phyloP scores from a whole-genome alignment of 2,329 filamentous ascomycete species.

The Elsinoe batatas region DNA sequence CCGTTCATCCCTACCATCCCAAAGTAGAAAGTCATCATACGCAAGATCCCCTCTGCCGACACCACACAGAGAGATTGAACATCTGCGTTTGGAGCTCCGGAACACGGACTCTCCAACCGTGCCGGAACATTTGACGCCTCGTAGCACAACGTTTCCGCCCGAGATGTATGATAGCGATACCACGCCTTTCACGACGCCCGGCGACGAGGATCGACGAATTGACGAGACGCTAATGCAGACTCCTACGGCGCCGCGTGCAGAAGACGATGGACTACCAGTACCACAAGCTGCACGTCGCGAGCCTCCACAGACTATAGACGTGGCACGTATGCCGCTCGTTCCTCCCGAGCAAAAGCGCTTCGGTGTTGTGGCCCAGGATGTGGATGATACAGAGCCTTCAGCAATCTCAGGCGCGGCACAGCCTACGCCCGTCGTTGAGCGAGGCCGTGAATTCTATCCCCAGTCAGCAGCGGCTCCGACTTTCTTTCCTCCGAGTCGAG shows the following conservation, averaged over 20 bases:
- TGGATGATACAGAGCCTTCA: background rate
- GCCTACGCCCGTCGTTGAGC: background rate
- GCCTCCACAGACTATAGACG: background rate
- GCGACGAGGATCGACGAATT: background rate
- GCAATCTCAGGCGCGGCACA: background rate
- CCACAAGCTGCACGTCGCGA: background rate
- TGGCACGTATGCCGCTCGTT: background rate
- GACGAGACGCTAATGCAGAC: background rate
- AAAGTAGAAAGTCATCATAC: constrained; percentile 2
- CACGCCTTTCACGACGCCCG: constrained; percentile 5
- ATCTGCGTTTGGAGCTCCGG: background rate
- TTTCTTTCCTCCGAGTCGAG: background rate
- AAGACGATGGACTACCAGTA: background rate
- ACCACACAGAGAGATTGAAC: background rate
- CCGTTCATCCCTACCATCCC: background rate
- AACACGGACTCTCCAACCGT: constrained; percentile 9
- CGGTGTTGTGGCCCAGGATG: background rate
- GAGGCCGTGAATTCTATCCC: background rate
- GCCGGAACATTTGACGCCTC: constrained; percentile 6
- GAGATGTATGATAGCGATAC: constrained; percentile 9
- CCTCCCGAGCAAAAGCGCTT: constrained; percentile 1
- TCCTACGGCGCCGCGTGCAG: background rate
- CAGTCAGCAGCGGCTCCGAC: background rate
- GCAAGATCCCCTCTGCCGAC: background rate
- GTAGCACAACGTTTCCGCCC: background rate